These are phyloP conservation scores for Combretum micranthum DNA, from an alignment of 345 rosid species.

Conservation along the genomic window DNA sequence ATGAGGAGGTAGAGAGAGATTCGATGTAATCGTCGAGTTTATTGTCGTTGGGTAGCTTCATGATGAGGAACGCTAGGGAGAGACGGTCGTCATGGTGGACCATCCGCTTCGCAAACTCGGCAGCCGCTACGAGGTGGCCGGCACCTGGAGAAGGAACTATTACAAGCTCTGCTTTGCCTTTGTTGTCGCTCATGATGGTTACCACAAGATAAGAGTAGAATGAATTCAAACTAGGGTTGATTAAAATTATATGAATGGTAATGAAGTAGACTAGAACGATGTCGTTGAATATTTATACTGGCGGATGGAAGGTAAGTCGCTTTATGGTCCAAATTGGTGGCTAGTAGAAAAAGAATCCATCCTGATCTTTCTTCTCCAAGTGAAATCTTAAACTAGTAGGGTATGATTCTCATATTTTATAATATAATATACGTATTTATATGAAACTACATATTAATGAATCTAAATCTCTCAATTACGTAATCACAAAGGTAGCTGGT, in stretches of 20 bases:
- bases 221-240: slow-evolving; percentile 21
- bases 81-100: slow-evolving; percentile 8
- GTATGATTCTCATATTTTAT: too few species aligned
- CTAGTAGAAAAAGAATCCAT: too few species aligned
- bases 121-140: slow-evolving; percentile 7
- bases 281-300: too few species aligned
- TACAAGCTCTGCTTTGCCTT: slow-evolving; percentile 3
- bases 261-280: too few species aligned
- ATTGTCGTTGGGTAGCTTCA: not conserved
- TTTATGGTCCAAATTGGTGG: too few species aligned
- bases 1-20: slow-evolving; percentile 1
- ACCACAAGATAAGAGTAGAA: not conserved
- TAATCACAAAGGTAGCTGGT: too few species aligned
- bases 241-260: slow-evolving; percentile 4
- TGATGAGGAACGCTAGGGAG: slow-evolving; percentile 10
- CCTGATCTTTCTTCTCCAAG: too few species aligned
- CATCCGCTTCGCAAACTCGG: slow-evolving; percentile 9
- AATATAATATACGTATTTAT: too few species aligned
- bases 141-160: not conserved
- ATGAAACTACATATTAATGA: too few species aligned
- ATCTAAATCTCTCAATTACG: too few species aligned
- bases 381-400: too few species aligned
- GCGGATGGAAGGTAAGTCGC: too few species aligned
- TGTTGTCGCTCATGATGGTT: slow-evolving; percentile 8
- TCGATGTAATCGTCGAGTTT: not conserved